These are phyloP conservation scores for Penicillium soppii DNA, from an alignment of 495 filamentous ascomycete species.

Conservation along the genomic window DNA sequence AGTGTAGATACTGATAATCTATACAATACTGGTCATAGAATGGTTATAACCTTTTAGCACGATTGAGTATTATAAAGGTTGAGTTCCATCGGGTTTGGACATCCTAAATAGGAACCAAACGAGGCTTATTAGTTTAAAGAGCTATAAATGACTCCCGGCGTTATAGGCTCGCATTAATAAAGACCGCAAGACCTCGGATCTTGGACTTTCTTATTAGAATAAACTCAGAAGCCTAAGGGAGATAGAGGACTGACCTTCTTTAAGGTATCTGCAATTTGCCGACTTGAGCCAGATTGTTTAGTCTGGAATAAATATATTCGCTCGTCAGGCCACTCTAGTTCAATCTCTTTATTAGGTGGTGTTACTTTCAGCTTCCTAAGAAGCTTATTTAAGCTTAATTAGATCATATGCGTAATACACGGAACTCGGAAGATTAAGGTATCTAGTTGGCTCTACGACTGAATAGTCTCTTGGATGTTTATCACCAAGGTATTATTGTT, in stretches of 20 bases:
- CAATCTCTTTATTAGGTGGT: too few relatives aligned
- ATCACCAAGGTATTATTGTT: conserved; percentile 20
- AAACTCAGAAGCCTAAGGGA: too few relatives aligned
- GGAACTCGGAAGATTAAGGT: not conserved
- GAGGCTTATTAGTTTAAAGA: conserved; percentile 8
- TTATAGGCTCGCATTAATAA: conserved; percentile 17
- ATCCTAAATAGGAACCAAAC: conserved; percentile 23
- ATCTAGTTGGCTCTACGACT: not conserved
- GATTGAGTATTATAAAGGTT: conserved; percentile 22
- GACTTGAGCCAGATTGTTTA: not conserved
- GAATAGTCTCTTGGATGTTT: conserved; percentile 3
- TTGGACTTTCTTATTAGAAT: conserved; percentile 1
- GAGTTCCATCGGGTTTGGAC: conserved; percentile 7
- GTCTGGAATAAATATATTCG: not conserved
- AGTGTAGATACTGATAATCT: not conserved
- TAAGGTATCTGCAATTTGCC: conserved; percentile 13
- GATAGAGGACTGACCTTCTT: too few relatives aligned
- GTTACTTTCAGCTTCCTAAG: conserved; percentile 12
- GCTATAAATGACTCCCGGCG: conserved; percentile 6
- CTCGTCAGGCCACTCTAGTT: conserved; percentile 9
- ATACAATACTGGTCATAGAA: conserved; percentile 13
- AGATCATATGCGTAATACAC: conserved; percentile 16
- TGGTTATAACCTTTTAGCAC: conserved; percentile 7
- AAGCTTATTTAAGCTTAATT: conserved; percentile 19
- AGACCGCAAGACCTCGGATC: conserved; percentile 11